Evolutionary conservation across 495 filamentous ascomycete genomes (phyloP).

Genomic region (Penicillium cataractarum): DNA sequence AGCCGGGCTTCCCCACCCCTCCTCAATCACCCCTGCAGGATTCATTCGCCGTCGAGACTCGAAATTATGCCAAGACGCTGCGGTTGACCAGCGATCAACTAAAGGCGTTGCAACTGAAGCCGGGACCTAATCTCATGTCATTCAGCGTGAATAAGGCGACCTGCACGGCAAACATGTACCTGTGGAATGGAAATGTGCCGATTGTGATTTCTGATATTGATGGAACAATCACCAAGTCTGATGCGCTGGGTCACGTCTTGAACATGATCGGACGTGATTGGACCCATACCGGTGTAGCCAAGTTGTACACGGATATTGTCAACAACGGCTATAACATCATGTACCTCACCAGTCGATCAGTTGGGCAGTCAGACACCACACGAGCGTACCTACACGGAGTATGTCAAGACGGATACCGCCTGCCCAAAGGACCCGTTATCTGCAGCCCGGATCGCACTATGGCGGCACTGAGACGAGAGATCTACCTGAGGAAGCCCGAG

Average conservation of each 20-base stretch:
- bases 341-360: slow-evolving; percentile 92
- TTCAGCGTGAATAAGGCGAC: slow-evolving; percentile 96
- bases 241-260: slow-evolving; percentile 94
- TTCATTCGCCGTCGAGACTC: slow-evolving; percentile 61
- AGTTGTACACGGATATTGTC: slow-evolving; percentile 93
- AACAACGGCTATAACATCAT: slow-evolving; percentile 98
- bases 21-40: slow-evolving; percentile 72
- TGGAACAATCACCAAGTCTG: slow-evolving; percentile 98
- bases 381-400: slow-evolving; percentile 90
- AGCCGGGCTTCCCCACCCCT: slow-evolving; percentile 71
- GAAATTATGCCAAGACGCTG: slow-evolving; percentile 95
- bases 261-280: slow-evolving; percentile 98
- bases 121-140: slow-evolving; percentile 86
- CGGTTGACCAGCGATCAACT: slow-evolving; percentile 96
- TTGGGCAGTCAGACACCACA: slow-evolving; percentile 92
- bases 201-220: slow-evolving; percentile 99
- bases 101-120: slow-evolving; percentile 80
- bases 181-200: slow-evolving; percentile 86
- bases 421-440: slow-evolving; percentile 91
- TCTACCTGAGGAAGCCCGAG: slow-evolving; percentile 95
- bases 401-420: slow-evolving; percentile 78
- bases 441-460: slow-evolving; percentile 95
- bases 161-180: slow-evolving; percentile 88
- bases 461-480: slow-evolving; percentile 89
- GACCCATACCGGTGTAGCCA: slow-evolving; percentile 96